phyloP scores from a whole-genome alignment of 371 early-diverging fungal species.

The Saksenaea vasiformis region DNA sequence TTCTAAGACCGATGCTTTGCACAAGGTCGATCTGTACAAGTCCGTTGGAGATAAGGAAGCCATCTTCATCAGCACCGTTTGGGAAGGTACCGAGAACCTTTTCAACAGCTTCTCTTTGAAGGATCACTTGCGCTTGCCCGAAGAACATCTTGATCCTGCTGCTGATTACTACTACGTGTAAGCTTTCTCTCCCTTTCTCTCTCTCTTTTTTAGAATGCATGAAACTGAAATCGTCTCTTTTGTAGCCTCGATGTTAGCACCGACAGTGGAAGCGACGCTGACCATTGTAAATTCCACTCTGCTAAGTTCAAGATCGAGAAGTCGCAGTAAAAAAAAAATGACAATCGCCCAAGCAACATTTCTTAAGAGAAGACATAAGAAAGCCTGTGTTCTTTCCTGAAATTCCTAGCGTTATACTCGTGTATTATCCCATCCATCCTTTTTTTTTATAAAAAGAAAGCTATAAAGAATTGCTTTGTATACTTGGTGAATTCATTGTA shows the following conservation, averaged over 20 bases:
- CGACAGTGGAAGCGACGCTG: conserved; percentile 6
- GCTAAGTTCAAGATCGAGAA: conserved; percentile 14
- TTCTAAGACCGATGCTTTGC: conserved; percentile 39
- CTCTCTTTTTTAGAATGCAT: not conserved
- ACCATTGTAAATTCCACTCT: conserved; percentile 18
- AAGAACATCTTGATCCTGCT: conserved; percentile 8
- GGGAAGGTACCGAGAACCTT: conserved; percentile 34
- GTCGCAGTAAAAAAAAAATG: not conserved
- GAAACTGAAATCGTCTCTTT: not conserved
- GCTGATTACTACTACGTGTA: conserved; percentile 18
- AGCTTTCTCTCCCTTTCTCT: conserved; percentile 1
- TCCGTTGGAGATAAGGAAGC: conserved; percentile 17
- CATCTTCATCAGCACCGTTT: conserved; percentile 24
- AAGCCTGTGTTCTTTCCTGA: too few relatives aligned
- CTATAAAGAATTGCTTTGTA: conserved; percentile 1
- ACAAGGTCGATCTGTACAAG: conserved; percentile 47
- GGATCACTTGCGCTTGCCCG: conserved; percentile 35
- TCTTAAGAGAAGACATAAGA: not conserved
- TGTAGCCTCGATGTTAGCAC: conserved; percentile 10
- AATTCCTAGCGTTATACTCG: too few relatives aligned
- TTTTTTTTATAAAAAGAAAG: not conserved
- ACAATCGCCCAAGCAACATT: not conserved
- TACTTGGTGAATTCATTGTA: conserved; percentile 3
- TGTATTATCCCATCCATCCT: not conserved
- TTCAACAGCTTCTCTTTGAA: conserved; percentile 36